phyloP scores from a whole-genome alignment of 2,329 filamentous ascomycete genomes.

The Verruconis gallopava region DNA sequence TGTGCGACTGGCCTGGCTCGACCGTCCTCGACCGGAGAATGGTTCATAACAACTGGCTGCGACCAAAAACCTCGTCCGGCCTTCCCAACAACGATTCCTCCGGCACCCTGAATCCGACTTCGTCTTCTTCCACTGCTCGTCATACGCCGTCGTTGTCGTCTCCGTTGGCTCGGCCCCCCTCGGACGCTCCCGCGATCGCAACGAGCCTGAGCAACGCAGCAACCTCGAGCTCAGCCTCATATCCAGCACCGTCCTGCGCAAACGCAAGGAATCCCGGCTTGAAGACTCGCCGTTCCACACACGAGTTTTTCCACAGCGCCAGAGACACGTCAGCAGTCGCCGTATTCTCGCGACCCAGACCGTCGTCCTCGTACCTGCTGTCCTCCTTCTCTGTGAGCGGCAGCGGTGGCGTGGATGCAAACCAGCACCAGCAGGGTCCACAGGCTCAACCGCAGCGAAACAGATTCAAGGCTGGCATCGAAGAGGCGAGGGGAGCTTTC shows the following conservation, averaged over 20 bases:
- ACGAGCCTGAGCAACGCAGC: too few species aligned
- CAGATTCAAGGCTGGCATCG: not conserved
- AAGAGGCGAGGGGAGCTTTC: not conserved
- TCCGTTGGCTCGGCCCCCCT: not conserved
- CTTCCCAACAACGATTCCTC: not conserved
- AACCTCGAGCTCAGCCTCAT: too few species aligned
- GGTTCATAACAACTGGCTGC: slow-evolving; percentile 3
- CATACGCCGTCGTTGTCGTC: too few species aligned
- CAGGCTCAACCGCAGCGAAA: not conserved
- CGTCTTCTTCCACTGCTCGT: too few species aligned
- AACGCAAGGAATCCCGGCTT: not conserved
- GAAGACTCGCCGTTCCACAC: slow-evolving; percentile 2
- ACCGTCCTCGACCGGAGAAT: not conserved
- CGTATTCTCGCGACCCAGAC: not conserved
- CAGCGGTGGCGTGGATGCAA: too few species aligned
- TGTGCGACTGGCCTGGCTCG: too few species aligned
- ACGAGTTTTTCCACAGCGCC: not conserved
- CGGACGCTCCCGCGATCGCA: not conserved
- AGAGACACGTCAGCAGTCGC: not conserved
- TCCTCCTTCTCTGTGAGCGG: too few species aligned
- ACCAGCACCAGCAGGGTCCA: not conserved
- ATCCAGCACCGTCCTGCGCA: not conserved
- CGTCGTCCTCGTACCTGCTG: not conserved
- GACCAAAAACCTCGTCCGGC: slow-evolving; percentile 1
- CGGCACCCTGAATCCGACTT: not conserved